These are phyloP conservation scores for Erysimum cheiranthoides DNA, from an alignment of 345 rosid species.

Conservation along the genomic window DNA sequence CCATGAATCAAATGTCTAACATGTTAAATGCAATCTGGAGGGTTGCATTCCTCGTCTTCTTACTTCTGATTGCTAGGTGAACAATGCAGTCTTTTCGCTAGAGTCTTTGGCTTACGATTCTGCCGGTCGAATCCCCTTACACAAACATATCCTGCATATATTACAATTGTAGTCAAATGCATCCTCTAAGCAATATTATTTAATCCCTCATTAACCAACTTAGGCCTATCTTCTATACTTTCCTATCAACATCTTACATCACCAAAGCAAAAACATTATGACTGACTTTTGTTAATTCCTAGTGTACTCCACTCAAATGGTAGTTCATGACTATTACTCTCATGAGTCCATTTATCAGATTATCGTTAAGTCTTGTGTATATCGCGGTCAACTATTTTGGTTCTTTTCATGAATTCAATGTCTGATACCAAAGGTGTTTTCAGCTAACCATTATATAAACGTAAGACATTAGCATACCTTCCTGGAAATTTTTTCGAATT, in stretches of 20 bases:
- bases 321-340: too few species aligned
- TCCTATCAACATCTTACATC: conserved; percentile 12
- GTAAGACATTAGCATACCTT: conserved; percentile 55
- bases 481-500: conserved; percentile 79
- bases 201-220: conserved; percentile 2
- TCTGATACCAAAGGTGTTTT: background rate
- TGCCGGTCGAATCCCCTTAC: conserved; percentile 81
- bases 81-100: conserved; percentile 72
- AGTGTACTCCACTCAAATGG: too few species aligned
- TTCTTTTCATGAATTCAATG: conserved; percentile 7
- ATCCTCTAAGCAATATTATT: background rate
- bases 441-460: conserved; percentile 1
- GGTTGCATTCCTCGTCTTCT: background rate
- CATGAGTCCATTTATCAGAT: background rate
- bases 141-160: conserved; percentile 80
- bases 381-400: background rate
- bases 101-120: conserved; percentile 62
- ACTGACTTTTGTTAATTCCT: background rate
- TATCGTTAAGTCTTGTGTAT: background rate
- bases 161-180: background rate
- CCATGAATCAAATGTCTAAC: conserved; percentile 9
- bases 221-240: background rate
- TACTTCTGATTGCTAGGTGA: conserved; percentile 57
- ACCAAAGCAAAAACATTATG: background rate
- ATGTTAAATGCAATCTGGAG: conserved; percentile 1